Evolutionary conservation across 2,329 filamentous ascomycete species (phyloP), one percentile per base, ranked within the genome.

Genomic region (Colletotrichum paranaense): DNA sequence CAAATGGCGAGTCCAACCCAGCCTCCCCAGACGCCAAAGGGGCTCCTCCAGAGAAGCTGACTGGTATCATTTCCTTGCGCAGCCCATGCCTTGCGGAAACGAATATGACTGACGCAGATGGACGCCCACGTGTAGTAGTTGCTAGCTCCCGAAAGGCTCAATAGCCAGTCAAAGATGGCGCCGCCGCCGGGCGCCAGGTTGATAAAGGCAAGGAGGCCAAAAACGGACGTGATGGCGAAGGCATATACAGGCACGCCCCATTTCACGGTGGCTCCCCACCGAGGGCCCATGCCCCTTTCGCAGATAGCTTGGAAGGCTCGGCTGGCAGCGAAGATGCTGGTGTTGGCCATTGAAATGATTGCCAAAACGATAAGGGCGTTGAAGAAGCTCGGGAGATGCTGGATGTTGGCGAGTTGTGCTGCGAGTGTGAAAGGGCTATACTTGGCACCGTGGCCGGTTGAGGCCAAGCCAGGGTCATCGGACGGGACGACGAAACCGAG

Each of bases 401-500:
- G 75, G 59, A 82, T 76, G 30, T 73, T 68, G 5, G 81, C 79
- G 55, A 78, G 73, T 38, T 77, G 71, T 24, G 78, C 76, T 8
- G 79, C 79, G 6, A 78, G 74, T 9, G 80, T 80, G 63, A 81
- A 80, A 7, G 79, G 79, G 56, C 75, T 78, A 35, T 77, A 76
- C 56, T 75, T 74, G 58, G 73, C 73, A 14, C 78, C 66, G 22
- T 78, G 73, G 6, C 75, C 75, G 11, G 73, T 62, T 35, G 65
- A 59, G 26, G 75, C 68, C 1, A 92, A 84, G 46, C 82, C 80
- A 0, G 76, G 49, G 35, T 90, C 87, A 30, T 84, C 80, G 73
- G 85, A 86, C 62, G 81, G 80, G 56, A 89, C 81, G 12, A 89
- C 79, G 8, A 90, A 82, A 26, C 88, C 87, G 22, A 89, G 84